A percentile compares a stretch with the other conserved stretches of the same genome.
Evolutionary conservation across 1,284 basidiomycete genomes (phyloP).

Genomic region (Trichosporon coremiiforme): DNA sequence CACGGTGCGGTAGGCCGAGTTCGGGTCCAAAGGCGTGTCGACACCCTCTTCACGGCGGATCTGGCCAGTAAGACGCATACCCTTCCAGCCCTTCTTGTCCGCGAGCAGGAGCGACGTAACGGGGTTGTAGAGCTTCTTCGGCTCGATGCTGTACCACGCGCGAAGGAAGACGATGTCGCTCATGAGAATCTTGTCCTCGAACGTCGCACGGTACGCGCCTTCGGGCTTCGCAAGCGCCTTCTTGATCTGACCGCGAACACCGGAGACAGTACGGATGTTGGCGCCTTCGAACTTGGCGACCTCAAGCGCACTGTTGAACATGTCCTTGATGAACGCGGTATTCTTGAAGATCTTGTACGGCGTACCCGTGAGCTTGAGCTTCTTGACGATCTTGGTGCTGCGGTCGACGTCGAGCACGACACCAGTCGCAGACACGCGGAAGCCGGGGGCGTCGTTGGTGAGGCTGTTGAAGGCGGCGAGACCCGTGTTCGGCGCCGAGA

Average conservation of each 20-base stretch:
- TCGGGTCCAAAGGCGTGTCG: conserved; percentile 77
- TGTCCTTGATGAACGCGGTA: conserved; percentile 96
- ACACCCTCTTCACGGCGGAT: conserved; percentile 80
- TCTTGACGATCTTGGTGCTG: conserved; percentile 94
- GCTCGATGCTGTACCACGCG: conserved; percentile 95
- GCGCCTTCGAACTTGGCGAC: conserved; percentile 99
- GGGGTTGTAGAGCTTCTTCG: conserved; percentile 94
- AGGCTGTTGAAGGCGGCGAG: conserved; percentile 96
- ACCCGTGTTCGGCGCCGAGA: conserved; percentile 89
- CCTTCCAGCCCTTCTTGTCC: conserved; percentile 76
- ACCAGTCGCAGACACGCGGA: conserved; percentile 90
- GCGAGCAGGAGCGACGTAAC: conserved; percentile 86
- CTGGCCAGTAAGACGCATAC: conserved; percentile 95
- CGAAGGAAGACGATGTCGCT: conserved; percentile 94
- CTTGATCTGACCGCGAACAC: conserved; percentile 95
- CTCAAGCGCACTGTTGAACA: conserved; percentile 91
- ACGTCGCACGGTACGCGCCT: conserved; percentile 92
- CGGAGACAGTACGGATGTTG: conserved; percentile 90
- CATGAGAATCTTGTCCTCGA: conserved; percentile 97
- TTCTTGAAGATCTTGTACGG: conserved; percentile 99
- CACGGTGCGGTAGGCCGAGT: conserved; percentile 83
- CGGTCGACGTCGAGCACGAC: conserved; percentile 92
- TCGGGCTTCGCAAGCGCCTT: conserved; percentile 92
- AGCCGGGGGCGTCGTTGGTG: conserved; percentile 67
- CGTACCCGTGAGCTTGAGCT: conserved; percentile 91